A percentile compares a stretch with the other conserved stretches of the same genome.
These are phyloP conservation scores for Heritiera fomes DNA, from an alignment of 345 rosid genomes.

Conservation along the genomic window DNA sequence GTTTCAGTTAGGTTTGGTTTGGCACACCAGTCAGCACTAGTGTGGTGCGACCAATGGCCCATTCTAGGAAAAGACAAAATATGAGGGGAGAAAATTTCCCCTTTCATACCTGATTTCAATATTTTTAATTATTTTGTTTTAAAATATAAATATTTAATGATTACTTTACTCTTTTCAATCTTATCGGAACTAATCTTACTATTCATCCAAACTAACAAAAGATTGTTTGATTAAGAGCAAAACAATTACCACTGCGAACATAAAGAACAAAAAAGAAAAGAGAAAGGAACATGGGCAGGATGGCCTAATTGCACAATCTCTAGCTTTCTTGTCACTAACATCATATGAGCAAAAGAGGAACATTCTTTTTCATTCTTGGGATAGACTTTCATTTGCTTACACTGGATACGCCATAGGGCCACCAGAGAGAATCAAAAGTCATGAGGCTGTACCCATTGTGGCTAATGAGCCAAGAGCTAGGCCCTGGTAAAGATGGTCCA, in stretches of 20 bases:
- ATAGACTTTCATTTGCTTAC: neutral
- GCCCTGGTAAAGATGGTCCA: neutral
- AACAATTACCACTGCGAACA: neutral
- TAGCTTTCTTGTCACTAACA: slow-evolving; percentile 1
- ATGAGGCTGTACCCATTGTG: slow-evolving; percentile 12
- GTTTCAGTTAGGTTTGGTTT: neutral
- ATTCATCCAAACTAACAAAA: too few species aligned
- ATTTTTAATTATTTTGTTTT: too few species aligned
- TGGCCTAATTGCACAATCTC: neutral
- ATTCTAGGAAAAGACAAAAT: too few species aligned
- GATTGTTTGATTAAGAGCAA: neutral
- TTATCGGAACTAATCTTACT: too few species aligned
- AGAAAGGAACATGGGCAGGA: too few species aligned
- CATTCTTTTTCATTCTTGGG: neutral
- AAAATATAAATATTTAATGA: too few species aligned
- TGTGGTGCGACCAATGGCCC: too few species aligned
- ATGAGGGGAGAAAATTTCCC: too few species aligned
- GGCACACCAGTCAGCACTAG: too few species aligned
- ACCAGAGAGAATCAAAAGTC: slow-evolving; percentile 19
- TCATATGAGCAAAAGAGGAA: neutral
- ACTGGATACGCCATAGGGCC: slow-evolving; percentile 6
- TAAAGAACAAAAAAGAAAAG: too few species aligned
- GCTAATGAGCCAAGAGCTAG: neutral
- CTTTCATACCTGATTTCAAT: too few species aligned
- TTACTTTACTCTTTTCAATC: too few species aligned